Evolutionary conservation across 2,329 filamentous ascomycete genomes (phyloP).

Genomic region (Neofusicoccum laricinum): DNA sequence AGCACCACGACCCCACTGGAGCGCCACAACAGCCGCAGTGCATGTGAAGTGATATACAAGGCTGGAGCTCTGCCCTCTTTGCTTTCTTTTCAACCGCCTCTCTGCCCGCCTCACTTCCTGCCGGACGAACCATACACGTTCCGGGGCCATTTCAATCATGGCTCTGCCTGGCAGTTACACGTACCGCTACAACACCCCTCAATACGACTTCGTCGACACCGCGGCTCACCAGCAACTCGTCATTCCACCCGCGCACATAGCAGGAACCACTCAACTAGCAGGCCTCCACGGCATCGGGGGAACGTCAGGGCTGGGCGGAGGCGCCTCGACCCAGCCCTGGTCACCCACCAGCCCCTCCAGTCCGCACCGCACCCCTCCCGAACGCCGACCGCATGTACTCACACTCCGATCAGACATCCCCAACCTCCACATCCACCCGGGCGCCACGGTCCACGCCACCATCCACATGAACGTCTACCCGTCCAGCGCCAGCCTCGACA

Average conservation of each 20-base stretch:
- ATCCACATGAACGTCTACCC: conserved; percentile 1
- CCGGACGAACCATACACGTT: background rate
- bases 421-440: conserved; percentile 2
- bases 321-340: background rate
- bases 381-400: background rate
- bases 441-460: background rate
- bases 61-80: background rate
- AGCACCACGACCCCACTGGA: background rate
- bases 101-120: background rate
- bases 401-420: background rate
- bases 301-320: background rate
- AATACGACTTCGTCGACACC: background rate
- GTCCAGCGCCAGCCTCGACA: background rate
- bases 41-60: background rate
- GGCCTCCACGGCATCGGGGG: background rate
- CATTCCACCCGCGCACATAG: background rate
- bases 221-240: background rate
- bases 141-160: background rate
- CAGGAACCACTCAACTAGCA: background rate
- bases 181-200: background rate
- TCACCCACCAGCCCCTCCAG: background rate
- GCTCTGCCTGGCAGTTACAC: background rate
- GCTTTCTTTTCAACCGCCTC: background rate
- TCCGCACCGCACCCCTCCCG: background rate
- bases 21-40: background rate